Evolutionary conservation across 2,329 filamentous ascomycete species (phyloP).

Genomic region (Orbilia quercus): DNA sequence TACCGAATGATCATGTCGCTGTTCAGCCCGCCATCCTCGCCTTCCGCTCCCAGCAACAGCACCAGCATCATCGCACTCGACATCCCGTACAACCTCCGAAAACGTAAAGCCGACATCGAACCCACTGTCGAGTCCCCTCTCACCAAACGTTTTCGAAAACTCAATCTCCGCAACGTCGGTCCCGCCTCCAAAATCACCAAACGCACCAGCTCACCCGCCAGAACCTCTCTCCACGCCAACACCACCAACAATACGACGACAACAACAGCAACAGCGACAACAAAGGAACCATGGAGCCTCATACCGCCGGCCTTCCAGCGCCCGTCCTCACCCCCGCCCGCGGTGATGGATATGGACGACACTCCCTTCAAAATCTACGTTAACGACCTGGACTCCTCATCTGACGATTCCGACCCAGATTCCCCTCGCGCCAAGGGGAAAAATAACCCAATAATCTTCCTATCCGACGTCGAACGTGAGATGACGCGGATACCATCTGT

Average conservation of each 20-base stretch:
- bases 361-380: constrained; percentile 83
- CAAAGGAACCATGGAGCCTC: constrained; percentile 75
- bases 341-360: constrained; percentile 64
- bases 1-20: constrained; percentile 30
- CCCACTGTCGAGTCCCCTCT: constrained; percentile 60
- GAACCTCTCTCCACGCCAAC: constrained; percentile 65
- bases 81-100: constrained; percentile 50
- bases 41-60: constrained; percentile 4
- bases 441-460: constrained; percentile 75
- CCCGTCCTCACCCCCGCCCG: constrained; percentile 39
- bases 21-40: constrained; percentile 35
- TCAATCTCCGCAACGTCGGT: constrained; percentile 64
- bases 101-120: constrained; percentile 55
- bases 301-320: constrained; percentile 69
- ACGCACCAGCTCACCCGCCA: constrained; percentile 55
- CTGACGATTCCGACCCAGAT: constrained; percentile 72
- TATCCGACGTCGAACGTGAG: constrained; percentile 86
- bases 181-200: constrained; percentile 52
- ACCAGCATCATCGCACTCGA: constrained; percentile 2
- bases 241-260: constrained; percentile 19
- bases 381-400: constrained; percentile 86
- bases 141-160: constrained; percentile 68
- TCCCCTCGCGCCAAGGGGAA: constrained; percentile 70
- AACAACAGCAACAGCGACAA: constrained; percentile 66
- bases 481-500: constrained; percentile 75